Percentiles rank a stretch among this genome's conserved stretches.
phyloP scores from a whole-genome alignment of 805 yeast genomes.

The Candida maris region DNA sequence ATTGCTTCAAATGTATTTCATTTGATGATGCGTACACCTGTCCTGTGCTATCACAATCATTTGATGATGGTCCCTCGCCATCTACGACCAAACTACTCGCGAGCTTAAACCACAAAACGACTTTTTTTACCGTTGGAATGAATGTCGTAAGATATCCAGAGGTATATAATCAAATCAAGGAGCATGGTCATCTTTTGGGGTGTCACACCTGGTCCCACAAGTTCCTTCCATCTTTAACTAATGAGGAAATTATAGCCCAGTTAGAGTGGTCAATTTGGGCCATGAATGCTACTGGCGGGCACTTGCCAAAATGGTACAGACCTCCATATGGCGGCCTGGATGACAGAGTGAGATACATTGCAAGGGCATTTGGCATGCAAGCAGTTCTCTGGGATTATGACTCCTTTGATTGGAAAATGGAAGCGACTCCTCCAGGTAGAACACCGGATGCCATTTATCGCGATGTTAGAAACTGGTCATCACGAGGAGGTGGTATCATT shows the following conservation, averaged over 20 bases:
- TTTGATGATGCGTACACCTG: constrained; percentile 78
- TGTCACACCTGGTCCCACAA: constrained; percentile 94
- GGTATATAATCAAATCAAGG: constrained; percentile 52
- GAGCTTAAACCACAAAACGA: constrained; percentile 51
- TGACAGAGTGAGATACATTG: constrained; percentile 74
- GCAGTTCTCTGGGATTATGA: constrained; percentile 90
- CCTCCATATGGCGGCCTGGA: constrained; percentile 98
- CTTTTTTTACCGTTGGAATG: constrained; percentile 83
- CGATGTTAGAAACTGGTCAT: constrained; percentile 55
- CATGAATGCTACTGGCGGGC: constrained; percentile 88
- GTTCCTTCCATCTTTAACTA: constrained; percentile 70
- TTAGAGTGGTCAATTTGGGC: constrained; percentile 97
- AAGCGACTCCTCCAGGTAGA: constrained; percentile 40
- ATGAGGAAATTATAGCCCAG: constrained; percentile 84
- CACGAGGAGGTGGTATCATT: constrained; percentile 54
- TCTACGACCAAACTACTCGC: constrained; percentile 59
- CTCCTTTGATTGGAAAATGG: constrained; percentile 84
- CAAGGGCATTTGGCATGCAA: constrained; percentile 81
- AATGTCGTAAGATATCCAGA: constrained; percentile 78
- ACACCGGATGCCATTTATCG: constrained; percentile 49
- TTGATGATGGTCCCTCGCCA: constrained; percentile 92
- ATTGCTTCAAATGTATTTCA: constrained; percentile 75
- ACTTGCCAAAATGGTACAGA: constrained; percentile 87
- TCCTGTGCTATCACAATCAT: constrained; percentile 73
- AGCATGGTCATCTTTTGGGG: constrained; percentile 74